Base-by-base conservation (phyloP, 2,329 filamentous ascomycete genomes). In the Stromatinia cepivora region DNA sequence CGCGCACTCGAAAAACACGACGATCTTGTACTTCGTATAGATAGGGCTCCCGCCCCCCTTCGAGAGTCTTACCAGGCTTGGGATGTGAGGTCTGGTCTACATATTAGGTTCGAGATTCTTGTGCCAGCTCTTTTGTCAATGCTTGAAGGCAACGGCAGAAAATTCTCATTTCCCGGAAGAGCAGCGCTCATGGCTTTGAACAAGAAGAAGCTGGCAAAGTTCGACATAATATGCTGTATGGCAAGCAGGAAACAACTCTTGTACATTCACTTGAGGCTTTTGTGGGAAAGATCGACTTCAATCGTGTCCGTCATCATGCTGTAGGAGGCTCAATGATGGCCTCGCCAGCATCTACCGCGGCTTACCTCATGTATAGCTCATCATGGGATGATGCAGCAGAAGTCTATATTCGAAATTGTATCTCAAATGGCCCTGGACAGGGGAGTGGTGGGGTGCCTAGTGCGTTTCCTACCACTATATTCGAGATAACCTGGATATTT, bases 221-320 rank as follows among this genome's bases (percentile, higher is more conserved):
- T 80, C 59, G 66, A 69, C 8, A 72, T 76, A 1, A 75, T 76
- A 45, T 71, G 73, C 71, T 79, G 6, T 78, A 78, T 52, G 70
- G 71, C 1, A 70, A 71, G 22, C 46, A 71, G 34, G 74, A 77
- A 52, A 75, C 73, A 15, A 78, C 79, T 0, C 63, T 75, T 0
- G 67, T 80, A 3, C 79, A 82, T 68, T 81, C 79, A n/a, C n/a
- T n/a, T 0, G 81, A 82, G 63, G 79, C 79, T 0, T 80, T 81
- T 59, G 75, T 79, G 28, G 78, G 80, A 13, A 70, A n/a, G 50
- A 71, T 80, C 28, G 77, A 81, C 52, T 82, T 82, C 68, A 73
- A 80, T 62, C 75, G 73, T 56, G 20, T 64, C 10, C 25, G 34
- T 7, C 61, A 66, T 46, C 45, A 36, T 2, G 28, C 17, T 39